A percentile compares a stretch with the other conserved stretches of the same genome.
These are phyloP conservation scores for Blastobotrys capitulatus DNA, from an alignment of 1,139 yeast species.

Conservation along the genomic window DNA sequence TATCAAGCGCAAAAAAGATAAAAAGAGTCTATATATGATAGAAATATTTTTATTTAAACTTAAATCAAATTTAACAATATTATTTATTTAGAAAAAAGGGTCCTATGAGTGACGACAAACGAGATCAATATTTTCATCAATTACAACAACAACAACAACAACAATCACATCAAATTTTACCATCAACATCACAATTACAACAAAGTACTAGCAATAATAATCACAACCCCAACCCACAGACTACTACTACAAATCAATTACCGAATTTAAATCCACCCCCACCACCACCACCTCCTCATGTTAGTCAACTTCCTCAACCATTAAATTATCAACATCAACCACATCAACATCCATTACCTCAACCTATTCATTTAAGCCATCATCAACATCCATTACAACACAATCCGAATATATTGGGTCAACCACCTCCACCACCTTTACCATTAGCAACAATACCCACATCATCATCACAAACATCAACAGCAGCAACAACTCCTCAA, in stretches of 20 bases:
- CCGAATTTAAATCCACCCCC: neutral
- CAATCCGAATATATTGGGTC: too few relatives aligned
- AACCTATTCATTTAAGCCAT: neutral
- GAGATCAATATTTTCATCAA: too few relatives aligned
- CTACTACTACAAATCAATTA: too few relatives aligned
- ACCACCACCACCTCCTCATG: neutral
- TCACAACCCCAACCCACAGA: too few relatives aligned
- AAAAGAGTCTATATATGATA: too few relatives aligned
- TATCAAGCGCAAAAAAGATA: too few relatives aligned
- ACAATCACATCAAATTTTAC: neutral
- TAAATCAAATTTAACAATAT: too few relatives aligned
- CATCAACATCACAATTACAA: neutral
- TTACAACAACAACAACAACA: neutral
- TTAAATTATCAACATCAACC: neutral
- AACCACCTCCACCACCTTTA: neutral
- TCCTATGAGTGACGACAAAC: too few relatives aligned
- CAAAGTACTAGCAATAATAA: too few relatives aligned
- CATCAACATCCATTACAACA: neutral
- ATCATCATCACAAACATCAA: neutral
- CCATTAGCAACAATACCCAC: neutral
- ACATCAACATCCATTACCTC: slow-evolving; percentile 29
- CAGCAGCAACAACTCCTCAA: neutral
- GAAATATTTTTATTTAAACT: too few relatives aligned
- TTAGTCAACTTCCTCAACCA: neutral
- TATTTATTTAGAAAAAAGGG: too few relatives aligned